Evolutionary conservation across 2,329 filamentous ascomycete genomes (phyloP), one percentile per base, ranked within the genome.

Genomic region (Penicillium rolfsii): DNA sequence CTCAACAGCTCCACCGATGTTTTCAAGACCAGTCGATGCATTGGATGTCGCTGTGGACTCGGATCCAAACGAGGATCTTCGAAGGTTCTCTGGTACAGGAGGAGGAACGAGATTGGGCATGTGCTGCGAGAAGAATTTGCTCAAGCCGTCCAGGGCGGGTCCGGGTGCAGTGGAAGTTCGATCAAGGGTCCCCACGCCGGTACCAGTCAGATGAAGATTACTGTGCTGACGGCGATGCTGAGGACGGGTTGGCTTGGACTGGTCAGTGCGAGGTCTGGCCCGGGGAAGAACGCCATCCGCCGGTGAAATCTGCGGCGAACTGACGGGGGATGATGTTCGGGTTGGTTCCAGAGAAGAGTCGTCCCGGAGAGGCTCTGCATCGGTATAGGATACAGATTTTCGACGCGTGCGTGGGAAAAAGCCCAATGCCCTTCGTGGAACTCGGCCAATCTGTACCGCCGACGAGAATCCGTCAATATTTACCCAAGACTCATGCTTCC

Each of bases 371-470:
- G 57, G 61, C 46, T 87, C 83, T 2, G 90, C 90, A 55, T 85
- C 84, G 1, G 87, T 87, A 68, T 84, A 81, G 9, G 85, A 78
- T 5, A 74, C 71, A 64, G 90, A 95, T 88, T 95, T 95, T 87
- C 93, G 91, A 73, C 93, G 84, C 22, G 93, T 86, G 7, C 93
- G 93, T 3, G 94, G 94, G 72, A 98, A 98, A 77, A 94, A 98
- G 26, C 93, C 94, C 48, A 97, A 83, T 2, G 89, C 85, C 76
- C 89, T 88, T 59, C 91, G 87, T 24, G 92, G 87, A 60, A 98
- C 87, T 33, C 95, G 88, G 16, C 88, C 92, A 66, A 99, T 95
- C 74, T 97, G 91, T 26, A 95, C 88, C 0, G 91, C 89, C 26
- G 87, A 83, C 16, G 82, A 80, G 64, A 85, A 84, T 24, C 88